Base-by-base conservation (phyloP, 1,284 basidiomycete genomes). In the Takashimella koratensis region DNA sequence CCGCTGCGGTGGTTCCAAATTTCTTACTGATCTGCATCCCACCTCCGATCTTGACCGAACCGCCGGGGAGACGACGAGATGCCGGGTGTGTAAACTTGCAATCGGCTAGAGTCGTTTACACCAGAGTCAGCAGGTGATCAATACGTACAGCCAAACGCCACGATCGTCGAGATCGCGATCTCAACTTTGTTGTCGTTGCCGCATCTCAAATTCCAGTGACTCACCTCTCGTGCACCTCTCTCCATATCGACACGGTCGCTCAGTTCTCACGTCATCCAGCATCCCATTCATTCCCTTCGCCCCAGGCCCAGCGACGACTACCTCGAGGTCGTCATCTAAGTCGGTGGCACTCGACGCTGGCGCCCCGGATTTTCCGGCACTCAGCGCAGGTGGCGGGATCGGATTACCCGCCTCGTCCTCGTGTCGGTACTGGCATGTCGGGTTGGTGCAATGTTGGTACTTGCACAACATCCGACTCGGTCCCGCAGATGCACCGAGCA, bases 401-500 rank as follows among this genome's bases (percentile, higher is more conserved):
- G 64, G 52, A 52, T 76, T 73, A n/a, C 76, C 76, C n/a, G 65
- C 45, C 1, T 65, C 70, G 57, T 77, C 74, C 56, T 74, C 71
- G 54, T 77, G 76, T 39, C 74, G 67, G 65, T 67, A 77, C 30
- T 67, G 65, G 58, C 76, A 77, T 5, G 73, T 51, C 2, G 75
- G 73, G 59, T 76, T 76, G 27, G 67, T 76, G 60, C 74, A 76
- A 57, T 73, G 68, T 55, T 70, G 72, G 55, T 68, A 76, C 63
- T 74, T 74, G 63, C 76, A 77, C 8, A 74, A 58, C 16, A 76
- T 53, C 39, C 71, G 63, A 40, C 59, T 63, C 2, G 73, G 70
- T 47, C 75, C 76, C 1, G 71, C 63, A 2, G 53, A 45, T 8
- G 63, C 71, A 41, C 76, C 68, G 50, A 85, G 84, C 5, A 84